Evolutionary conservation across 345 rosid genomes (phyloP), one percentile per base, ranked within the genome.

Genomic region (Gynandropsis gynandra): DNA sequence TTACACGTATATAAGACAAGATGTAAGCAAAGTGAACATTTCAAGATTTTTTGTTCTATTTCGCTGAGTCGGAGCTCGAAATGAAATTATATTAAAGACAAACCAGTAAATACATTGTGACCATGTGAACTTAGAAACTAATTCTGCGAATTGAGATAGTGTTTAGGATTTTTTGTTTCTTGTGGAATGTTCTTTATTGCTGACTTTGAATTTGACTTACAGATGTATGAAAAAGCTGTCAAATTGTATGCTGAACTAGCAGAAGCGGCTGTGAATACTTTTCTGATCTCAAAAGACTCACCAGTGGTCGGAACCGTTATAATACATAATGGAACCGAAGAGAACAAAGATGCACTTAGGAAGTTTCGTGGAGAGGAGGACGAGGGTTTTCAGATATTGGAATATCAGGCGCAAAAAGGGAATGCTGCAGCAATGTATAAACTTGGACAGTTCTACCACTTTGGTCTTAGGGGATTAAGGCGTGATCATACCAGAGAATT

Each of bases 391-490:
- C 99, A 93, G 80, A 85, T 88, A 52, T 70, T 85, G 73, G 97
- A 88, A 61, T 93, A 85, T 67, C 97, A 88, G 71, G 99, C 99
- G 16, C 95, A 83, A 66, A 93, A 88, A 71, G 99, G 97, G 39
- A 88, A 85, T 79, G 80, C 89, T 31, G 73, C 16, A 3, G 97
- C 97, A 0, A 88, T 93, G 99, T 81, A 85, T 71, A 93, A 70
- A 59, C 75, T 88, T 39, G 99, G 99, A 14, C 58, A 80, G 36
- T 88, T 93, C 67, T 81, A 93, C 64, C 85, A 88, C 70, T 93
- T 93, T 58, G 97, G 99, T 10, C 70, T 93, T 78, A 83, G 99
- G 74, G 99, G 95, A 10, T 70, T 93, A 61, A 76, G 94, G 58
- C 94, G 99, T 49, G 97, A 93, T 55, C 90, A 83, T 63, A 35